phyloP scores from a whole-genome alignment of 2,329 filamentous ascomycete genomes.

The Alternaria ventricosa region DNA sequence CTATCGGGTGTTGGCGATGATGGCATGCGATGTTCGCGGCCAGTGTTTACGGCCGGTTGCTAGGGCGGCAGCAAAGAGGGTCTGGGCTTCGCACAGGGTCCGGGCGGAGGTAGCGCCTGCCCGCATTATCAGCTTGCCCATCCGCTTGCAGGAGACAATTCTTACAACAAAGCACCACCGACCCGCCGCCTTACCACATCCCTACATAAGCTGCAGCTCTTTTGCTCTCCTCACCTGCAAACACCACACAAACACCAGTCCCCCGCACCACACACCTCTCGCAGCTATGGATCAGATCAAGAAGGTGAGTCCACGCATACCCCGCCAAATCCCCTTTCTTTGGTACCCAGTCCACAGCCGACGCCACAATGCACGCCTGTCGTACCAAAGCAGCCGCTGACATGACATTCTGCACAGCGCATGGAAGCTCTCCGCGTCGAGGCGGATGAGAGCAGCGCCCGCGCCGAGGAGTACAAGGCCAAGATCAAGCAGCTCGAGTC shows the following conservation, averaged over 20 bases:
- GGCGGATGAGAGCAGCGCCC: constrained; percentile 81
- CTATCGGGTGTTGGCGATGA: constrained; percentile 8
- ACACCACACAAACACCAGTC: constrained; percentile 6
- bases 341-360: constrained; percentile 14
- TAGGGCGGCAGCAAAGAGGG: constrained; percentile 15
- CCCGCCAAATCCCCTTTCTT: constrained; percentile 41
- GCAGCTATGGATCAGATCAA: constrained; percentile 82
- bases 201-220: constrained; percentile 10
- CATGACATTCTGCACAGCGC: constrained; percentile 65
- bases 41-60: constrained; percentile 43
- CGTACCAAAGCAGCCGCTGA: constrained; percentile 25
- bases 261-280: constrained; percentile 14
- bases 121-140: constrained; percentile 38
- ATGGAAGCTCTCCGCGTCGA: constrained; percentile 94
- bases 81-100: constrained; percentile 21
- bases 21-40: not conserved
- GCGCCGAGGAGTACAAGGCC: constrained; percentile 84
- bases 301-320: constrained; percentile 69
- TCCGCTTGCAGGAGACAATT: constrained; percentile 21
- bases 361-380: constrained; percentile 12
- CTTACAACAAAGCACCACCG: constrained; percentile 31
- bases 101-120: constrained; percentile 23
- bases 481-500: constrained; percentile 92
- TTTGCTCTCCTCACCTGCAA: constrained; percentile 5
- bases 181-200: constrained; percentile 8